Conservation (phyloP, 805 yeast genomes). For the Kuraishia floccosa region DNA sequence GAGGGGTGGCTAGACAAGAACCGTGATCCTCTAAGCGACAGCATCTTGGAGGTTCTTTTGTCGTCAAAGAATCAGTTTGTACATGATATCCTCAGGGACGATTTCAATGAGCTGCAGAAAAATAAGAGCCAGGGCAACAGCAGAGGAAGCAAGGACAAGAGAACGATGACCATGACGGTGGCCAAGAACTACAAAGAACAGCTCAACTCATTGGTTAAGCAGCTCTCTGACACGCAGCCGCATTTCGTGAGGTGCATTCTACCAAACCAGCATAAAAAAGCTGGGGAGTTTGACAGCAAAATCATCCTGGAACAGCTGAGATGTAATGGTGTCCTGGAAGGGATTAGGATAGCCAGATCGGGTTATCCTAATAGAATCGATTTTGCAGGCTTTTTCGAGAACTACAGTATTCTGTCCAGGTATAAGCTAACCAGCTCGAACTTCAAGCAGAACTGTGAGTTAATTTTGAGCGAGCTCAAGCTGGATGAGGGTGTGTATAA, state of each 20-base stretch:
- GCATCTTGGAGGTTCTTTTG: conserved; percentile 37
- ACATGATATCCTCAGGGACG: too few species aligned
- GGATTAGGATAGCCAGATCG: conserved; percentile 92
- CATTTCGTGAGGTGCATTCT: conserved; percentile 94
- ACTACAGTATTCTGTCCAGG: conserved; percentile 62
- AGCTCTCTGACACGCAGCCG: conserved; percentile 75
- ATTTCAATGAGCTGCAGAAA: conserved; percentile 29
- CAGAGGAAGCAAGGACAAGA: conserved; percentile 5
- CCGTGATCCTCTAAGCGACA: conserved; percentile 83
- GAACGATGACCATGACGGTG: conserved; percentile 54
- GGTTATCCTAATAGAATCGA: conserved; percentile 92
- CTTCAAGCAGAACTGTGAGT: conserved; percentile 57
- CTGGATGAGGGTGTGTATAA: conserved; percentile 51
- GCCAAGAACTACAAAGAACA: conserved; percentile 88
- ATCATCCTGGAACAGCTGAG: conserved; percentile 82
- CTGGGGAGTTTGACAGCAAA: conserved; percentile 60
- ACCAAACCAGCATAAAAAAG: conserved; percentile 70
- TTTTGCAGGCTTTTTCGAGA: conserved; percentile 65
- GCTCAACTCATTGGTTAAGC: conserved; percentile 56
- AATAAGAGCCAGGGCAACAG: background rate
- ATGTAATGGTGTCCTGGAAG: conserved; percentile 97
- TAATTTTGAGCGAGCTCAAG: conserved; percentile 50
- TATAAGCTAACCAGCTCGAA: conserved; percentile 20
- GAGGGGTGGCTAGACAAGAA: conserved; percentile 93
- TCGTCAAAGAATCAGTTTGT: conserved; percentile 54